Conservation (phyloP, 768 basidiomycete species). For the Boletales sp. region DNA sequence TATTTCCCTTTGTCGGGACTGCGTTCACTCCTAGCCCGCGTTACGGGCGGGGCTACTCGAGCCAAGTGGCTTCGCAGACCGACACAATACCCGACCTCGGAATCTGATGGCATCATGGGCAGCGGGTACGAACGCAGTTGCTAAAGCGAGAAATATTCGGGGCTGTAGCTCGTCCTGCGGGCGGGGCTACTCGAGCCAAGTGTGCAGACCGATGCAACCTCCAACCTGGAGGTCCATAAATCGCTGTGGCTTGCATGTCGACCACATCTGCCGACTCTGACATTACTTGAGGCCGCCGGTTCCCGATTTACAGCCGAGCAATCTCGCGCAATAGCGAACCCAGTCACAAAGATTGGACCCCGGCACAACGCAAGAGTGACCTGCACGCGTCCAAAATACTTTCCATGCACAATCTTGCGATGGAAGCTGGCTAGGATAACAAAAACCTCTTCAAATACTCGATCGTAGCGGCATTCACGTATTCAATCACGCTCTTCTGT, state of each 20-base stretch:
- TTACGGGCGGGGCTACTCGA: neutral
- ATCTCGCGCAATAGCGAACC: constrained; percentile 19
- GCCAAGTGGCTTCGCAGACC: neutral
- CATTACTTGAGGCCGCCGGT: neutral
- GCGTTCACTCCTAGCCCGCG: neutral
- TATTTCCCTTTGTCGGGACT: neutral
- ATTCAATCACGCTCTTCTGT: constrained; percentile 43
- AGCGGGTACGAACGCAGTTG: too few relatives aligned
- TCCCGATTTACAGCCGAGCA: constrained; percentile 11
- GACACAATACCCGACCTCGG: too few relatives aligned
- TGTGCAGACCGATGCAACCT: too few relatives aligned
- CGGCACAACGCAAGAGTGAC: too few relatives aligned
- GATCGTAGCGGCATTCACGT: constrained; percentile 37
- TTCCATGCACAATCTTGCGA: neutral
- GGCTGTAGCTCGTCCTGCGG: too few relatives aligned
- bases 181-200: too few relatives aligned
- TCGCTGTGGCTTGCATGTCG: neutral
- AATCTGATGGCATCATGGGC: too few relatives aligned
- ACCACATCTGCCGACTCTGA: neutral
- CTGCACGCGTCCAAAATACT: neutral
- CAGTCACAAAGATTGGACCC: neutral
- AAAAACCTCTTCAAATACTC: constrained; percentile 37
- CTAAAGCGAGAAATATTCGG: too few relatives aligned
- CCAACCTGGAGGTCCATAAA: too few relatives aligned
- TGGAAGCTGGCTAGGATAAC: constrained; percentile 12